Evolutionary conservation across 2,329 filamentous ascomycete species (phyloP), one percentile per base, ranked within the genome.

Genomic region (Alternaria ventricosa): DNA sequence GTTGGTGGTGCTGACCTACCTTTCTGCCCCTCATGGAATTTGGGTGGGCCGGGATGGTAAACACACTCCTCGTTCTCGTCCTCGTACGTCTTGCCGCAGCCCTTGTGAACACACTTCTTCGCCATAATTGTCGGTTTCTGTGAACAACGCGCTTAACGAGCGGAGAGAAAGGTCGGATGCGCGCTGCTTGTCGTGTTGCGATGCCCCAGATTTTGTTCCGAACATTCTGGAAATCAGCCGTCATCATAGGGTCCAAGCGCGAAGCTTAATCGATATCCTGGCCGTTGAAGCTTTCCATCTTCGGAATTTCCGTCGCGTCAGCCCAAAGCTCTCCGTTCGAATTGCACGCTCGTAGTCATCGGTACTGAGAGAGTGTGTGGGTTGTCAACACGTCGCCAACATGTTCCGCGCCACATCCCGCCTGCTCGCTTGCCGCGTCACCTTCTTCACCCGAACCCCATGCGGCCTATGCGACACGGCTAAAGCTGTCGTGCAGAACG

Each of bases 11-110:
- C 46, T 55, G 27, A 61, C 66, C 60, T 63, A 97, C 95, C 96
- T 89, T 99, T 98, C 83, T 97, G 95, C 65, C 96, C 96, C 84
- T 99, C 96, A 80, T 98, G 96, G 81, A 99, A 99, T 64, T 79
- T 87, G 49, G 96, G 96, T 68, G 94, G 93, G 60, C 94, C 94
- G 46, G 95, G 93, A 82, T 99, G 96, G 84, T 97, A 98, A 72
- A 88, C 84, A 83, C 96, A 99, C 71, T 90, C 87, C 80, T 97
- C 95, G 45, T 93, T 88, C 10, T 90, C 82, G 80, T 97, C 91
- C 53, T 90, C 89, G 81, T 93, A 98, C 68, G 85, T 82, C 86
- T 97, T 98, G 75, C 92, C 93, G 82, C 96, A 99, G 79, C 94
- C 94, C 82, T 97, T 94, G 84, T 97, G 96, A 62, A 97, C 93